Conservation (phyloP, 2,329 filamentous ascomycete species). For the Epichloe elymi region DNA sequence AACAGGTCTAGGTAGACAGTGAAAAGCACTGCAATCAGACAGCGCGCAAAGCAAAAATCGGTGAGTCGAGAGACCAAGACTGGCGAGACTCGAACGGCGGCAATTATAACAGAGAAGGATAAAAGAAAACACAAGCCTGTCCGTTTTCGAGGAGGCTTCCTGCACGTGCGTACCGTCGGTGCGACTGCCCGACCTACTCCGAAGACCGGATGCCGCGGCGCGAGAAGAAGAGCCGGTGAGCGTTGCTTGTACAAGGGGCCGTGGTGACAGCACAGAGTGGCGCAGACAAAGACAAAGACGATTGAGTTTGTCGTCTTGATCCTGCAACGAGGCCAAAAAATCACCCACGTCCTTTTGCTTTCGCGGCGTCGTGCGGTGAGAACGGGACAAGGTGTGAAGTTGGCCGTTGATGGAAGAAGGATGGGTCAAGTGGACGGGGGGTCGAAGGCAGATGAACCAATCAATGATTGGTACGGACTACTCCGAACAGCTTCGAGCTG, state of each 20-base stretch:
- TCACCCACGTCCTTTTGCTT: neutral
- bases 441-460: neutral
- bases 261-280: neutral
- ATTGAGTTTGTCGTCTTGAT: neutral
- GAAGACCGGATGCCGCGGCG: neutral
- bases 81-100: neutral
- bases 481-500: neutral
- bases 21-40: neutral
- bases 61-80: neutral
- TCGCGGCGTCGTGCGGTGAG: neutral
- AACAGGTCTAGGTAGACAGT: neutral
- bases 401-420: neutral
- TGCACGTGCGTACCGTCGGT: constrained; percentile 4
- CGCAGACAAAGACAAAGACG: neutral
- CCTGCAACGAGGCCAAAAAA: neutral
- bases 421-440: neutral
- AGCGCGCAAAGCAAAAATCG: neutral
- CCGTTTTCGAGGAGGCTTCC: neutral
- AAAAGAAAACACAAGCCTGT: neutral
- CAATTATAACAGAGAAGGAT: neutral
- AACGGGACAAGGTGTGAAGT: neutral
- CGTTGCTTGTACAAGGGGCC: neutral
- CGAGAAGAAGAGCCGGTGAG: neutral
- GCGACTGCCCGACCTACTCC: neutral
- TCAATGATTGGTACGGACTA: too few species aligned